Percentiles rank a stretch among this genome's conserved stretches.
Evolutionary conservation across 768 basidiomycete species (phyloP).

Genomic region (Chalciporus pseudorubinellus): DNA sequence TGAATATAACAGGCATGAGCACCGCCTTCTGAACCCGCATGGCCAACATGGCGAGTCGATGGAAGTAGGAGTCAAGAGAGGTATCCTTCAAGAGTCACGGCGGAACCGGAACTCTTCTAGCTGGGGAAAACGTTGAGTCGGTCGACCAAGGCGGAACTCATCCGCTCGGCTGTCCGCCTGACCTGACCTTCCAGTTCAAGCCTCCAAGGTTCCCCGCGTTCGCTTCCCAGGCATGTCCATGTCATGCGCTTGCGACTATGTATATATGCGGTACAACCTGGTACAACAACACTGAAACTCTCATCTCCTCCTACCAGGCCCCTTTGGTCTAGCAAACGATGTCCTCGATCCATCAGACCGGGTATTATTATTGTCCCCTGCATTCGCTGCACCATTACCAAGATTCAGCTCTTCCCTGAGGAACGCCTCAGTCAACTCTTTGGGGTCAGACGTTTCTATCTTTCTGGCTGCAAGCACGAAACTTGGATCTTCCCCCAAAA

Average conservation of each 20-base stretch:
- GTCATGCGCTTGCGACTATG: too few species aligned
- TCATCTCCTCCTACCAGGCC: conserved; percentile 57
- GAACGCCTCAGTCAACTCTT: conserved; percentile 64
- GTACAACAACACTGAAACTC: too few species aligned
- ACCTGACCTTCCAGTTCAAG: too few species aligned
- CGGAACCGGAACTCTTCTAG: neutral
- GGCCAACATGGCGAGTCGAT: conserved; percentile 26
- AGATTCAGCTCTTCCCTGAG: conserved; percentile 58
- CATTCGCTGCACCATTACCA: conserved; percentile 3
- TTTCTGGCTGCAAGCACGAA: conserved; percentile 51
- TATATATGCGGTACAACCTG: too few species aligned
- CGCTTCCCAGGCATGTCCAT: too few species aligned
- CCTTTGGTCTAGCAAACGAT: conserved; percentile 67
- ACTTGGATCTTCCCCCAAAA: conserved; percentile 44
- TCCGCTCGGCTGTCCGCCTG: conserved; percentile 14
- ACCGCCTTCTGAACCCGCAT: conserved; percentile 13
- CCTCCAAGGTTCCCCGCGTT: too few species aligned
- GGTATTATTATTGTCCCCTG: conserved; percentile 8
- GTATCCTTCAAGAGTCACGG: too few species aligned
- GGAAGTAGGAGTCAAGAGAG: neutral
- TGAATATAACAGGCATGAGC: conserved; percentile 17
- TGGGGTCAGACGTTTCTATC: conserved; percentile 81
- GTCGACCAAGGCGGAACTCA: conserved; percentile 20
- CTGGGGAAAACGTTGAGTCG: neutral
- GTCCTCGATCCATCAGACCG: conserved; percentile 32